These are phyloP conservation scores for Vigna nakashimae DNA, from an alignment of 306 rosid genomes.

Conservation along the genomic window DNA sequence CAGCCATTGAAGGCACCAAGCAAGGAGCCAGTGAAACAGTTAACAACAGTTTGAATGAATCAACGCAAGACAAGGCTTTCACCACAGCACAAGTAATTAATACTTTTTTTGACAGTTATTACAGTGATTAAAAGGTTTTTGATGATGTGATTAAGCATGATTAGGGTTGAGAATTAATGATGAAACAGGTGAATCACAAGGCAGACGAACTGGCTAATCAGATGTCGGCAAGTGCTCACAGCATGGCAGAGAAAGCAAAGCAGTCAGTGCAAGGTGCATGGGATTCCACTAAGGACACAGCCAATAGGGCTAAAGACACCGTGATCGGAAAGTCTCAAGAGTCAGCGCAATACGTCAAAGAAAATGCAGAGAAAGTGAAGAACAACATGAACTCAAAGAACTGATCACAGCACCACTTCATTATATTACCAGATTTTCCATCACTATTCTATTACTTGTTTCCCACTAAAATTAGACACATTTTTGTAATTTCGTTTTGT, in stretches of 20 bases:
- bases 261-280: conserved; percentile 70
- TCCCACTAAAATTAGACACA: neutral
- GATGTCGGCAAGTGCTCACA: conserved; percentile 58
- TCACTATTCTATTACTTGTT: neutral
- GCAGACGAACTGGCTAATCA: conserved; percentile 51
- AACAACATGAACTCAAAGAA: conserved; percentile 64
- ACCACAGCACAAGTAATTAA: conserved; percentile 55
- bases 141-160: no score
- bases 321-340: conserved; percentile 56
- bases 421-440: neutral
- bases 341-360: conserved; percentile 59
- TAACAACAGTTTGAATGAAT: conserved; percentile 47
- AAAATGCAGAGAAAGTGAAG: conserved; percentile 47
- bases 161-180: neutral
- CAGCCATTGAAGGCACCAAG: conserved; percentile 44
- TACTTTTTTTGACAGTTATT: no score
- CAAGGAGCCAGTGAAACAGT: conserved; percentile 54
- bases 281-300: conserved; percentile 71
- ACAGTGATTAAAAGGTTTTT: no score
- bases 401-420: conserved; percentile 5
- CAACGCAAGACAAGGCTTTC: conserved; percentile 54
- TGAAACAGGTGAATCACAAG: conserved; percentile 52
- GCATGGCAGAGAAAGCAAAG: conserved; percentile 66
- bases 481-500: neutral
- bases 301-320: conserved; percentile 60